Conservation (phyloP, 108 stramenopile genomes). For the Nitzschia sp. region DNA sequence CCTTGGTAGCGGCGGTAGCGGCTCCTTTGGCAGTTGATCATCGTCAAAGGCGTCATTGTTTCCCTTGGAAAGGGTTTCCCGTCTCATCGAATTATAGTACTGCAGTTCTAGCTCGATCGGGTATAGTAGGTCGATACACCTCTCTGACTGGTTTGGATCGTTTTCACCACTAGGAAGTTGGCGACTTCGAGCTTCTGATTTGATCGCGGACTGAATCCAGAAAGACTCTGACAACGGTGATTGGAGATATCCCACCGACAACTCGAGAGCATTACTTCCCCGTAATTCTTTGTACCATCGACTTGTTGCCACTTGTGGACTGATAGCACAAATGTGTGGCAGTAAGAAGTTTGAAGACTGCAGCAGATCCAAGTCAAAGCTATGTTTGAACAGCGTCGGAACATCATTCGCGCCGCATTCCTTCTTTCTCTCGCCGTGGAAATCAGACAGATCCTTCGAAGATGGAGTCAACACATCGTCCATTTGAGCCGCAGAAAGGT, state of each 20-base stretch:
- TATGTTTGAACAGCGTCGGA: not conserved
- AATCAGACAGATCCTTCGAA: not conserved
- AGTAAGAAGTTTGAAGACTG: not conserved
- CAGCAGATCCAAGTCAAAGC: not conserved
- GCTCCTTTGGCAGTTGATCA: too few relatives aligned
- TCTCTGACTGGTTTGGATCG: not conserved
- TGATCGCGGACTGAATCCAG: not conserved
- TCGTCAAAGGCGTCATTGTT: too few relatives aligned
- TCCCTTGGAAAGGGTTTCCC: too few relatives aligned
- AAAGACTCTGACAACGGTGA: not conserved
- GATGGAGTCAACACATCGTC: not conserved
- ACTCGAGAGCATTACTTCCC: not conserved
- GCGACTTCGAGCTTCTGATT: not conserved
- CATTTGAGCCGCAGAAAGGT: not conserved
- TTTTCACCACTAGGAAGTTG: not conserved
- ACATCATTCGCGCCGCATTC: not conserved
- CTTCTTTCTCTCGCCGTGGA: not conserved
- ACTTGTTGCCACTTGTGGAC: conserved; percentile 1
- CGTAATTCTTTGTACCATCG: conserved; percentile 2
- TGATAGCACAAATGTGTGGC: not conserved
- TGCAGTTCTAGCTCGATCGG: not conserved
- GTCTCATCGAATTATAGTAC: not conserved
- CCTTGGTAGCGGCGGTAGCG: too few relatives aligned
- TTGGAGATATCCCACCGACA: not conserved
- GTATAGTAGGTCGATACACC: not conserved